phyloP scores from a whole-genome alignment of 2,329 filamentous ascomycete genomes.

The Zymoseptoria brevis region DNA sequence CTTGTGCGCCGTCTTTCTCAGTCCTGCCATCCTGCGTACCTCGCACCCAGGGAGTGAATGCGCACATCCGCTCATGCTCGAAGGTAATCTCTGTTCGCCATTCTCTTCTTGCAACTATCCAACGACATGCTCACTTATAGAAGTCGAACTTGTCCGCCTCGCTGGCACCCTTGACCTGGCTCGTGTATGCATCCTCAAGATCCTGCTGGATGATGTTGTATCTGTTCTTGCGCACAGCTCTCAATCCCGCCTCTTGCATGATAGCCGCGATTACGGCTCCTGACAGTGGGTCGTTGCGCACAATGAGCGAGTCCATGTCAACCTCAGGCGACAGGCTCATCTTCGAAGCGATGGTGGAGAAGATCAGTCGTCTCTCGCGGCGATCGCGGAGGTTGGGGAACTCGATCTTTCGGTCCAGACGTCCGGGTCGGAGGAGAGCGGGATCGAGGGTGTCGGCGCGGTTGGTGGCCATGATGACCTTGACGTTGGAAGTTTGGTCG shows the following conservation, averaged over 20 bases:
- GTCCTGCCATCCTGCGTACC: not conserved
- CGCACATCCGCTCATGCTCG: not conserved
- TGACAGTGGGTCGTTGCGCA: slow-evolving; percentile 89
- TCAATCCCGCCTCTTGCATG: slow-evolving; percentile 95
- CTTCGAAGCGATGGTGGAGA: slow-evolving; percentile 91
- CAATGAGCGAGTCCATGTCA: slow-evolving; percentile 90
- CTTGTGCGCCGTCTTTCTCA: not conserved
- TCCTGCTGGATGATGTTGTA: slow-evolving; percentile 99
- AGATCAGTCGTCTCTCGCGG: slow-evolving; percentile 91
- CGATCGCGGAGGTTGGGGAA: slow-evolving; percentile 93
- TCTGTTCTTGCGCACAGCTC: slow-evolving; percentile 91
- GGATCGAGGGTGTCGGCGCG: slow-evolving; percentile 95
- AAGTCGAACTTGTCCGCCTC: slow-evolving; percentile 78
- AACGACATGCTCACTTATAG: slow-evolving; percentile 55
- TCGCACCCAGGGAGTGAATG: not conserved
- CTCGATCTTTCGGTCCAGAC: slow-evolving; percentile 96
- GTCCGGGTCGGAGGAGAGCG: slow-evolving; percentile 84
- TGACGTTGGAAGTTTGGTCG: slow-evolving; percentile 97
- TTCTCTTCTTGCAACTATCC: not conserved
- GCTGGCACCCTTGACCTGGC: slow-evolving; percentile 80
- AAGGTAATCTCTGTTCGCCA: not conserved
- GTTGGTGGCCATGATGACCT: slow-evolving; percentile 99
- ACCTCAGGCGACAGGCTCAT: slow-evolving; percentile 97
- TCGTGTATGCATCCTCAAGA: slow-evolving; percentile 92
- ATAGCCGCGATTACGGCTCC: slow-evolving; percentile 96